Evolutionary conservation across 139 green algal species (phyloP).

Genomic region (Coccomyxa sp.): DNA sequence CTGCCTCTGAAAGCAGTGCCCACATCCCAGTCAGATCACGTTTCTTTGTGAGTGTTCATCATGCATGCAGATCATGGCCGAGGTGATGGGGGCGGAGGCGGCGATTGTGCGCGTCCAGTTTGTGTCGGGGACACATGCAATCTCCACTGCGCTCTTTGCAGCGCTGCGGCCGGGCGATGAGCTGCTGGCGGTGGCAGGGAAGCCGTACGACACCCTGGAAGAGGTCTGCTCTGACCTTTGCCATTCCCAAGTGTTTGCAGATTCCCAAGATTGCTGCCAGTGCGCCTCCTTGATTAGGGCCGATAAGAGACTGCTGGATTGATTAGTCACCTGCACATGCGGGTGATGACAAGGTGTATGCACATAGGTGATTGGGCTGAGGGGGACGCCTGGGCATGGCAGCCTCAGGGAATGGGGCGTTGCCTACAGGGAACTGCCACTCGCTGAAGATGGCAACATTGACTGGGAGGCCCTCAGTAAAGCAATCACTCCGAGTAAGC

Average conservation of each 20-base stretch:
- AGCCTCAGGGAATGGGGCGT: conserved; percentile 85
- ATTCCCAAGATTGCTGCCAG: no score
- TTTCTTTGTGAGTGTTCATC: background rate
- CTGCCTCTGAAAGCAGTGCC: no score
- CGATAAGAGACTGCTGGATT: no score
- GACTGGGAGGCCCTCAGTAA: conserved; percentile 65
- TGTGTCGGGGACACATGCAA: conserved; percentile 91
- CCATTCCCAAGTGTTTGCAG: no score
- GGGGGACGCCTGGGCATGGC: conserved; percentile 64
- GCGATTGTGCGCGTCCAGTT: conserved; percentile 84
- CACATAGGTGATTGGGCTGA: conserved; percentile 59
- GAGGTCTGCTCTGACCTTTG: conserved; percentile 56
- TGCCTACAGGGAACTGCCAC: conserved; percentile 67
- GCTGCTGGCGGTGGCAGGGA: conserved; percentile 82
- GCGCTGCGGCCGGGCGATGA: conserved; percentile 85
- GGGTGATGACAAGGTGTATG: no score
- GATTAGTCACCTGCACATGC: no score
- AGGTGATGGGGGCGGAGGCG: conserved; percentile 84
- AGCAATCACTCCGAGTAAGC: conserved; percentile 54
- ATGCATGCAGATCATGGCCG: conserved; percentile 66
- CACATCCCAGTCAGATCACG: background rate
- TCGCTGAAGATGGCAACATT: conserved; percentile 49
- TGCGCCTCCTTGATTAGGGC: no score
- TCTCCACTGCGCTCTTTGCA: conserved; percentile 77
- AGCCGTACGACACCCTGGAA: conserved; percentile 95